Percentiles rank a stretch among this genome's conserved stretches.
phyloP scores from a whole-genome alignment of 169 alveolate genomes.

The Theileria equi region DNA sequence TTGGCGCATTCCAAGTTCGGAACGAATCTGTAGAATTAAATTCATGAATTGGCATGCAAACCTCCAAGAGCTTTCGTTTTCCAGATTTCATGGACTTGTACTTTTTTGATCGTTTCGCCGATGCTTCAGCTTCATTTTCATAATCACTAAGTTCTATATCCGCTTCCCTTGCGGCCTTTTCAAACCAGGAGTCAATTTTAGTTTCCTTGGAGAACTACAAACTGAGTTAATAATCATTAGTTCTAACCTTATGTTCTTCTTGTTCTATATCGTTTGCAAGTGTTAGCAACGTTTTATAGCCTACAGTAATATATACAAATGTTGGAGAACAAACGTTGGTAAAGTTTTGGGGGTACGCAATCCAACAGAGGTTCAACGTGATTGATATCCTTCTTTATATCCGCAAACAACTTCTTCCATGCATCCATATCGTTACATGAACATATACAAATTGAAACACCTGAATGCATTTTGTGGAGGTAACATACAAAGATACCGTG shows the following conservation, averaged over 20 bases:
- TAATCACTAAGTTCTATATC: constrained; percentile 58
- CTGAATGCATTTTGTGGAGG: constrained; percentile 7
- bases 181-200: constrained; percentile 39
- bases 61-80: constrained; percentile 33
- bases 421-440: constrained; percentile 33
- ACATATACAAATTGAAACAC: constrained; percentile 54
- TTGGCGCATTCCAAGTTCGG: constrained; percentile 14
- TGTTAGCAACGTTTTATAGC: constrained; percentile 25
- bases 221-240: background rate
- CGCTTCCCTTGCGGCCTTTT: constrained; percentile 48
- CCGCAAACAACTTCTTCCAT: constrained; percentile 57
- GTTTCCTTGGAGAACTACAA: constrained; percentile 45
- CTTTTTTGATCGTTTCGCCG: constrained; percentile 4
- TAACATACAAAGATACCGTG: constrained; percentile 47
- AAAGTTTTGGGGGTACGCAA: constrained; percentile 38
- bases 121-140: constrained; percentile 15
- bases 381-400: constrained; percentile 18
- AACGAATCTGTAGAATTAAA: constrained; percentile 33
- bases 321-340: constrained; percentile 12
- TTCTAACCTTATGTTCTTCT: constrained; percentile 52
- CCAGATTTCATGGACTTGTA: constrained; percentile 44
- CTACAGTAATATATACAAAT: background rate
- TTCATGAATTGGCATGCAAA: background rate
- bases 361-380: constrained; percentile 27
- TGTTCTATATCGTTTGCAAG: constrained; percentile 47